Conservation (phyloP, 140 eudicot genomes). For the Erigeron philadelphicus region DNA sequence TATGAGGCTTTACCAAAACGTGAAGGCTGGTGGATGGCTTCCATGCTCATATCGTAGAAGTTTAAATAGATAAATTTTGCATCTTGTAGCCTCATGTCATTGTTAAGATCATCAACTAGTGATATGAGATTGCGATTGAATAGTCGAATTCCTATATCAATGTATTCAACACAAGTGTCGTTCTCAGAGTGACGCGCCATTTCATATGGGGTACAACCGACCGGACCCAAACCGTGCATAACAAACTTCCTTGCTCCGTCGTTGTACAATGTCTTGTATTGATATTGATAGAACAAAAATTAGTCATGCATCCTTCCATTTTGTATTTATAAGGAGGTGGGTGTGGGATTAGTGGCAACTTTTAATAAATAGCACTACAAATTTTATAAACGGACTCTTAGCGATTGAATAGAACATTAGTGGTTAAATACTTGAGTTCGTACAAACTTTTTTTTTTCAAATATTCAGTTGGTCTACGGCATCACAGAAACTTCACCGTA, state of each 20-base stretch:
- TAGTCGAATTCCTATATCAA: constrained; percentile 28
- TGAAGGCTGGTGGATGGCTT: constrained; percentile 31
- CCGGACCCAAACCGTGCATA: constrained; percentile 39
- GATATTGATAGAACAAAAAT: neutral
- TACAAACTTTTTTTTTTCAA: too few species aligned
- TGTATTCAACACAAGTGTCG: constrained; percentile 33
- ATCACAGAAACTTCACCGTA: too few species aligned
- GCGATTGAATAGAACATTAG: too few species aligned
- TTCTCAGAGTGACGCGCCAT: constrained; percentile 27
- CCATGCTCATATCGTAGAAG: constrained; percentile 40
- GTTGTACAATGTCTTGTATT: constrained; percentile 33
- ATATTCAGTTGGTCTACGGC: too few species aligned
- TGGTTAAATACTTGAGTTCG: too few species aligned
- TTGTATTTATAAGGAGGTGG: neutral
- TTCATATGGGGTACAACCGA: constrained; percentile 46
- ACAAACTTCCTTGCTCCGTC: constrained; percentile 47
- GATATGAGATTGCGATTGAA: constrained; percentile 45
- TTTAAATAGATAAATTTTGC: constrained; percentile 54
- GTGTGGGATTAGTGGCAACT: too few species aligned
- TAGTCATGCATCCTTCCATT: neutral
- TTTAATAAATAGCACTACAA: too few species aligned
- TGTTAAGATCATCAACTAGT: constrained; percentile 51
- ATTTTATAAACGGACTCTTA: too few species aligned
- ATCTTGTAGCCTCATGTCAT: constrained; percentile 25
- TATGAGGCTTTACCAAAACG: constrained; percentile 27